Conservation (phyloP, 2,329 filamentous ascomycete genomes). For the Chaetomium olivaceum region DNA sequence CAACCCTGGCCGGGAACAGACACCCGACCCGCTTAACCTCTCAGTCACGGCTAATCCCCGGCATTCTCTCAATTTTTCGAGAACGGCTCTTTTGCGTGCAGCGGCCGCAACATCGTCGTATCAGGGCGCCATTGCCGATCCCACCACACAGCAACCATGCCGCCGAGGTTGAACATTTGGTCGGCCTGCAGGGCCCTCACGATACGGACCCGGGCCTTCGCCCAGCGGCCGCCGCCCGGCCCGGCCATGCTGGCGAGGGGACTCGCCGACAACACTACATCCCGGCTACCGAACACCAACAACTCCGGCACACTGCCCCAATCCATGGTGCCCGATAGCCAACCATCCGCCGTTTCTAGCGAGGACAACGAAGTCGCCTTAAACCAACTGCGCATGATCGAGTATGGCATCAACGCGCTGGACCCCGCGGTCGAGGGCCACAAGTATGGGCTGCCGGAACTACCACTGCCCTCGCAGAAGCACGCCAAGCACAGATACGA, state of each 20-base stretch:
- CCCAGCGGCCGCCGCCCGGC: constrained; percentile 24
- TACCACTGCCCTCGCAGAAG: constrained; percentile 61
- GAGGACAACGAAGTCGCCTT: constrained; percentile 48
- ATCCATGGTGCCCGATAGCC: constrained; percentile 8
- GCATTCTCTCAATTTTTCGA: constrained; percentile 25
- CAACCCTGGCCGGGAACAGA: neutral
- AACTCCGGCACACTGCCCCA: constrained; percentile 12
- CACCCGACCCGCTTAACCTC: neutral
- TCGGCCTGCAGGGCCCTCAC: constrained; percentile 46
- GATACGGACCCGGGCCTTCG: constrained; percentile 41
- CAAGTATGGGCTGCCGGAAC: constrained; percentile 73
- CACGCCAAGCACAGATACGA: constrained; percentile 83
- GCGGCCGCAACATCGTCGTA: constrained; percentile 10
- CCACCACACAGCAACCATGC: constrained; percentile 45
- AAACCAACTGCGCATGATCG: constrained; percentile 38
- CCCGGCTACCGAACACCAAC: constrained; percentile 8
- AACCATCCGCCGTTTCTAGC: constrained; percentile 41
- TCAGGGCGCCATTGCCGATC: constrained; percentile 12
- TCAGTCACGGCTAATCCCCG: constrained; percentile 24
- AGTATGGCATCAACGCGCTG: constrained; percentile 39
- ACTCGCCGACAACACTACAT: constrained; percentile 20
- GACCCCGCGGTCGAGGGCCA: constrained; percentile 53
- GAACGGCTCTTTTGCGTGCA: neutral
- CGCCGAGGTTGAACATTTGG: constrained; percentile 55
- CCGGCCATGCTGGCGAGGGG: constrained; percentile 14